These are phyloP conservation scores for Avena atlantica DNA, from an alignment of 176 grass and related monocot genomes.

Conservation along the genomic window DNA sequence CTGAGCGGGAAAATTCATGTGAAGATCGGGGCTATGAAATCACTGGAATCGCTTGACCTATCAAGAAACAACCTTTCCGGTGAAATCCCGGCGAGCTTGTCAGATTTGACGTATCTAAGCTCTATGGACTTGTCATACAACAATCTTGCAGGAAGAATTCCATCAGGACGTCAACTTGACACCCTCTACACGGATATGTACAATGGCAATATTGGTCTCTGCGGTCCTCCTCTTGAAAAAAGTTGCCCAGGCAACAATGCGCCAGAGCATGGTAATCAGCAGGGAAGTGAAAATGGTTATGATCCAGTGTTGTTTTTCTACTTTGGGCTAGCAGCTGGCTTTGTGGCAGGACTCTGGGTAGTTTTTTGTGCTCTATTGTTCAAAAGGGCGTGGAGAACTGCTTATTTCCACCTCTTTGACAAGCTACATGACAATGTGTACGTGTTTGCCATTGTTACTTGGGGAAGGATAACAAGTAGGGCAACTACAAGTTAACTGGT, in stretches of 20 bases:
- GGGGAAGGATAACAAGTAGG: neutral
- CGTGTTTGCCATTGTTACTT: neutral
- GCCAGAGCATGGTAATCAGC: neutral
- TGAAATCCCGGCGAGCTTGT: slow-evolving; percentile 32
- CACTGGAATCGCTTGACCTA: slow-evolving; percentile 57
- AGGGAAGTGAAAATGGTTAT: neutral
- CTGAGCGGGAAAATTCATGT: neutral
- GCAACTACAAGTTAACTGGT: neutral
- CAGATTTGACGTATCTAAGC: too few species aligned
- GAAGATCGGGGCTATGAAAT: slow-evolving; percentile 31
- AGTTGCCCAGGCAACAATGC: neutral
- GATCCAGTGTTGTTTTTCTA: neutral
- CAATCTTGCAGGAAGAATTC: slow-evolving; percentile 46
- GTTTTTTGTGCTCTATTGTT: slow-evolving; percentile 31
- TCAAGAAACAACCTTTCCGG: slow-evolving; percentile 43
- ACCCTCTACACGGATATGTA: too few species aligned
- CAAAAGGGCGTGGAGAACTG: slow-evolving; percentile 31
- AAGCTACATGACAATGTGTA: slow-evolving; percentile 15
- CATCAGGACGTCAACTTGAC: neutral
- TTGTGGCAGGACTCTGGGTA: slow-evolving; percentile 30
- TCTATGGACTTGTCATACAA: slow-evolving; percentile 50
- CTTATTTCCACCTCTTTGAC: slow-evolving; percentile 27
- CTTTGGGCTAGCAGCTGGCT: slow-evolving; percentile 29
- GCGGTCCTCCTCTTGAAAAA: neutral
- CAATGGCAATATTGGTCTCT: too few species aligned